Base-by-base conservation (phyloP, 352 stramenopile genomes). In the Globisporangium emineosum region DNA sequence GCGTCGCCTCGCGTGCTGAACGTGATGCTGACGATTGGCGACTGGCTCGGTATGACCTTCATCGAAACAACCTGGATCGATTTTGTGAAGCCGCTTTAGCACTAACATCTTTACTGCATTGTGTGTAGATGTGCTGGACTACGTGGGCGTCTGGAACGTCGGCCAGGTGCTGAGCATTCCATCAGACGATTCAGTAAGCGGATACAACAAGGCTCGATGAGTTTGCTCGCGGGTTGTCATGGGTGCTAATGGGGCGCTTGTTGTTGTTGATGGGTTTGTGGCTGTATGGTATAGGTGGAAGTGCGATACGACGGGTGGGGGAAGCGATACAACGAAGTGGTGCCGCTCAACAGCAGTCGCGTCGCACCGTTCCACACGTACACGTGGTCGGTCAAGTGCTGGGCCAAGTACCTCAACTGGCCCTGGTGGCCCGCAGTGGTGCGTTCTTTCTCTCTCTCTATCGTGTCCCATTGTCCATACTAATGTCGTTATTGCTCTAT, bases 321-420 rank as follows among this genome's bases (percentile, higher is more conserved):
- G 0, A 5, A 64, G 0, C 69, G 79, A 33, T 91, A 78, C 57
- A 75, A 91, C 61, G 84, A 93, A 52, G 65, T 89, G 30, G 71
- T 91, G 32, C 51, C 37, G 9, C 53, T 91, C 23, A 71, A 89
- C 60, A 81, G 78, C 62, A 63, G 77, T 33, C 79, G 83, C 15
- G 76, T 91, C 19, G 85, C 82, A 9, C 85, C 85, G 8, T 91
- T 82, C 65, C 77, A 93, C 57, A 90, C 82, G 33, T 93, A 85
- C 60, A 93, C 85, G 52, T 91, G 75, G 81, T 64, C 70, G 8
- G 82, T 91, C 65, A 91, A 91, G 62, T 89, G 82, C 61, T 93
- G 85, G 85, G 81, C 84, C 52, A 90, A 88, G 60, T 93, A 90
- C 65, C 71, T 80, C 17, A 93, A 93, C 56, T 93, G 81, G 81